Base-by-base conservation (phyloP, 2,329 filamentous ascomycete species). In the Fusarium sp. region DNA sequence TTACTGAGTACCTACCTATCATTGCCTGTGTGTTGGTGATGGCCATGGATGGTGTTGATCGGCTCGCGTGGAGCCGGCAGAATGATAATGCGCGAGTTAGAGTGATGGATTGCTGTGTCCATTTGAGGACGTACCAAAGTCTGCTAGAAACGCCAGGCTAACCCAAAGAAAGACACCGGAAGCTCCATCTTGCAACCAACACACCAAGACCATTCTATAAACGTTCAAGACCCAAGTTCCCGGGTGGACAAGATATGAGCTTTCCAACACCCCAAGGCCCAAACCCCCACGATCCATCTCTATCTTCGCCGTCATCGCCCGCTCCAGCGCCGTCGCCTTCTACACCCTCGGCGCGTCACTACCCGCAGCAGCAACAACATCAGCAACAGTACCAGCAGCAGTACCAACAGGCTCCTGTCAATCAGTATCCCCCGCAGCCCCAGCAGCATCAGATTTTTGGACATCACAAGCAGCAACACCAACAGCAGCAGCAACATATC, bases 221-320 rank as follows among this genome's bases (percentile, higher is more conserved):
- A 69, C 68, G 75, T 69, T 67, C 74, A 67, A 64, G 77, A 71
- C 73, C 73, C 73, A 72, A 64, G 62, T 75, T 73, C 56, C 61
- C 56, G 68, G 64, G 69, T 74, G 60, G 68, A 72, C 77, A 64
- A 77, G 78, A 80, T 72, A 82, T 82, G 80, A 82, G 76, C 80
- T 81, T 82, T 79, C 78, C 74, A 71, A 70, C 79, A 71, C 76
- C 79, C 72, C 76, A 72, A 73, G 73, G 24, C 58, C 73, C 72
- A 65, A 76, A 29, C 65, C 67, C 74, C 68, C 76, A 76, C 73
- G 77, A 79, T 72, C 69, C 73, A 70, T 75, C 80, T 62, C 63
- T 70, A 58, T 68, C 74, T 20, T 73, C 66, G 22, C 65, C 72
- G 43, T 73, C 74, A 18, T 69, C 76, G 54, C 66, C 76, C 22